phyloP scores from a whole-genome alignment of 1,139 yeast species.

The Debaryomyces fabryi region DNA sequence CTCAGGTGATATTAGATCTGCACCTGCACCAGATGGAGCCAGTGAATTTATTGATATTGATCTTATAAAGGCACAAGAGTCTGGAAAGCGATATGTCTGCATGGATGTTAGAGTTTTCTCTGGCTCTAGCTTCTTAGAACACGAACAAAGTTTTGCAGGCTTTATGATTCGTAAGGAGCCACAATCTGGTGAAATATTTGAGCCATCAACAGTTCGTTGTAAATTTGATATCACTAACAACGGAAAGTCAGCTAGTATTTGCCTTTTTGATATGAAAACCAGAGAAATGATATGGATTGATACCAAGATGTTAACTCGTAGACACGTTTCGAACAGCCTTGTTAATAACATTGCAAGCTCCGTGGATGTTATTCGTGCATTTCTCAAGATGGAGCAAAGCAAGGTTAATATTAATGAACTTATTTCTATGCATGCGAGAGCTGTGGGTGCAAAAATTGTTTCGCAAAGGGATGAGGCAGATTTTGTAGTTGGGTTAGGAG shows the following conservation, averaged over 20 bases:
- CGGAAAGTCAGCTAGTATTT: constrained; percentile 1
- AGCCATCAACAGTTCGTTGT: constrained; percentile 12
- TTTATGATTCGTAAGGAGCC: constrained; percentile 12
- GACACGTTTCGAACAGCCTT: background rate
- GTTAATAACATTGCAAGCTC: background rate
- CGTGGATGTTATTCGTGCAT: background rate
- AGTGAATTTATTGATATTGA: constrained; percentile 16
- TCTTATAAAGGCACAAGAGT: constrained; percentile 7
- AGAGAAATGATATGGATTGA: constrained; percentile 15
- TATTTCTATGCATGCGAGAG: constrained; percentile 11
- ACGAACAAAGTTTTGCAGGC: constrained; percentile 15
- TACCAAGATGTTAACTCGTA: background rate
- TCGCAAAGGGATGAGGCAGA: constrained; percentile 11
- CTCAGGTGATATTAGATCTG: constrained; percentile 16
- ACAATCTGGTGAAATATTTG: constrained; percentile 13
- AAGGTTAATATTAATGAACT: constrained; percentile 8
- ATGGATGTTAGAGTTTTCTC: constrained; percentile 13
- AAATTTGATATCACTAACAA: constrained; percentile 13
- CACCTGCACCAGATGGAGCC: constrained; percentile 16
- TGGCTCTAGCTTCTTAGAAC: background rate
- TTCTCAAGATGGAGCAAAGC: constrained; percentile 1
- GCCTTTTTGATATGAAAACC: constrained; percentile 13
- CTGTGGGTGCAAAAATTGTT: constrained; percentile 10
- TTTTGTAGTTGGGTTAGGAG: constrained; percentile 14
- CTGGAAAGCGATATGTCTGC: constrained; percentile 12